A percentile compares a stretch with the other conserved stretches of the same genome.
phyloP scores from a whole-genome alignment of 139 green algal genomes.

The Haematococcus lacustris region DNA sequence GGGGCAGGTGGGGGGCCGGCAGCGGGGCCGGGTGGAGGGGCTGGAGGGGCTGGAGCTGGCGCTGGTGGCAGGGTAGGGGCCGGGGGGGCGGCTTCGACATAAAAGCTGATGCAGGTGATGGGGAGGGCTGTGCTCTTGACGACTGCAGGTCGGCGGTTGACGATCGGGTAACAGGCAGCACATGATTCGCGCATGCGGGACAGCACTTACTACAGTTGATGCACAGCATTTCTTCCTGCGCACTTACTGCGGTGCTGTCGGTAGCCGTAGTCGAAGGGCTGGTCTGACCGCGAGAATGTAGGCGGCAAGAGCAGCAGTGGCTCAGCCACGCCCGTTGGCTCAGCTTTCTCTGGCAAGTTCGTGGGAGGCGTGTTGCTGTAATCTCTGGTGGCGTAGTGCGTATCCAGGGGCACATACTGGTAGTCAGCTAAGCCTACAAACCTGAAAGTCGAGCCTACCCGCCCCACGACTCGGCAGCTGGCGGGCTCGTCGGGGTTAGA shows the following conservation, averaged over 20 bases:
- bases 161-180: too few species aligned
- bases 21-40: too few species aligned
- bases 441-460: slow-evolving; percentile 7
- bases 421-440: slow-evolving; percentile 40
- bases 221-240: too few species aligned
- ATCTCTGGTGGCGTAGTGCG: not conserved
- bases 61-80: too few species aligned
- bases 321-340: slow-evolving; percentile 17
- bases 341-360: slow-evolving; percentile 16
- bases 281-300: slow-evolving; percentile 32
- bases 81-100: too few species aligned
- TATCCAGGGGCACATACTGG: slow-evolving; percentile 27
- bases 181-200: too few species aligned
- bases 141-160: too few species aligned
- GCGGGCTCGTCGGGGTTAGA: not conserved
- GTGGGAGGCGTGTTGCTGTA: slow-evolving; percentile 3
- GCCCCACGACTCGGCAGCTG: slow-evolving; percentile 5
- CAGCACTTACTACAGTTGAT: too few species aligned
- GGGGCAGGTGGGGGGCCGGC: too few species aligned
- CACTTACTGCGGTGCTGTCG: slow-evolving; percentile 10
- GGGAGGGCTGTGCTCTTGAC: too few species aligned
- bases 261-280: slow-evolving; percentile 34
- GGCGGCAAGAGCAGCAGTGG: slow-evolving; percentile 35
- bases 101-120: too few species aligned
- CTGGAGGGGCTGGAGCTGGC: too few species aligned